Base-by-base conservation (phyloP, 441 rosid species). In the Gossypium laxum region DNA sequence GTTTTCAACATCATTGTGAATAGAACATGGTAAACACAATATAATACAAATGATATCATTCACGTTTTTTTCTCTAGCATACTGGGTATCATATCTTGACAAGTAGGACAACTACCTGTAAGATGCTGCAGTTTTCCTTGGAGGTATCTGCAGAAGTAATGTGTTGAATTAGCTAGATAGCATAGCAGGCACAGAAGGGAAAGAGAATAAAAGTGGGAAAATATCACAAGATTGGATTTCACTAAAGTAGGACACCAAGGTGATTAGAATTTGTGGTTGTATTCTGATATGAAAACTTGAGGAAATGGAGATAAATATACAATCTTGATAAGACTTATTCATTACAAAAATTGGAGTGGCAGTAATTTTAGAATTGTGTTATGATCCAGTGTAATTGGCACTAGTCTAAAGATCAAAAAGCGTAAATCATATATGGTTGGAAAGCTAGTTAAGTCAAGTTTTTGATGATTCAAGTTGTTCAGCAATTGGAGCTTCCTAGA, bases 41-140 rank as follows among this genome's bases (percentile, higher is more conserved):
- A 41, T 19, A 12, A 12, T 45, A 30, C 21, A 67, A 4, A 38
- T 69, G 19, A 72, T 59, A 67, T 28, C 38, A 65, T 73, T 22
- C 22, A 32, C 30, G 43, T 68, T 62, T 34, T 56, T 54, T 14
- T 45, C 6, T 55, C 17, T 57, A 18, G 63, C 61, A 45, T 22
- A 69, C 19, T 38, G 73, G 26, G 17, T 6, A 68, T 15, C 5
- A 32, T 43, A 57, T 34, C 22, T 51, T 17, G 34, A 67, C 32
- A 77, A 72, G 69, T 32, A 43, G 52, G 41, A 28, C 34, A 75
- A 70, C 59, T 75, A 93, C 98, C 97, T 91, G 96, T 91, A 90
- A 15, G 98, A 90, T 74, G 95, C 97, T 62, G 97, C 95, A 74
- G 82, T 93, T 86, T 87, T 90, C 78, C 98, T 79, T 2, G 98